Percentiles rank a stretch among this genome's conserved stretches.
phyloP scores from a whole-genome alignment of 768 basidiomycete genomes.

The Kwoniella mangroviensis region DNA sequence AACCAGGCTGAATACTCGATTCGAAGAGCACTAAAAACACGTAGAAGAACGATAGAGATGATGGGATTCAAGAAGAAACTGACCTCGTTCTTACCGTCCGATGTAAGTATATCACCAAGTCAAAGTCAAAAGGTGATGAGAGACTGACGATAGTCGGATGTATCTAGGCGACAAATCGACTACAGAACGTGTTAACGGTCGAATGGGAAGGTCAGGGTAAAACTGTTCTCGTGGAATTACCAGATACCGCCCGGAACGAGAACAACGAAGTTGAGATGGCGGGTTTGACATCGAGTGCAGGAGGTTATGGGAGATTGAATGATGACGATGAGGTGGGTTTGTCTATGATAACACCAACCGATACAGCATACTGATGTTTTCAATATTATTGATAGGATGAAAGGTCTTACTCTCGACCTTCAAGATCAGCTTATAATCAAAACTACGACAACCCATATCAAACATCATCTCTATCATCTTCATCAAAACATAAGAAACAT shows the following conservation, averaged over 20 bases:
- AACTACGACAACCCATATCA: background rate
- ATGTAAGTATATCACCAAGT: slow-evolving; percentile 20
- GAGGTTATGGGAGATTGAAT: slow-evolving; percentile 34
- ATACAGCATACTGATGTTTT: background rate
- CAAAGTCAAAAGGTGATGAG: background rate
- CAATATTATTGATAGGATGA: background rate
- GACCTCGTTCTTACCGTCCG: slow-evolving; percentile 30
- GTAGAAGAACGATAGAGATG: background rate
- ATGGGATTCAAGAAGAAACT: slow-evolving; percentile 36
- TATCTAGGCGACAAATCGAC: slow-evolving; percentile 34
- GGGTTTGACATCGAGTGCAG: slow-evolving; percentile 31
- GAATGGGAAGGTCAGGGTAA: slow-evolving; percentile 49
- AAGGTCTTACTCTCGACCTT: slow-evolving; percentile 1
- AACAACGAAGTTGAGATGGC: slow-evolving; percentile 44
- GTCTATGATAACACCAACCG: background rate
- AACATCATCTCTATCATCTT: background rate
- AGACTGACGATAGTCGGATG: too few relatives aligned
- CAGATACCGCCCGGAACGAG: slow-evolving; percentile 7
- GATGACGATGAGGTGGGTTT: slow-evolving; percentile 45
- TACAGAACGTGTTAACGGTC: slow-evolving; percentile 53
- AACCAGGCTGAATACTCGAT: too few relatives aligned
- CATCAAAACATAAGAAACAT: slow-evolving; percentile 13
- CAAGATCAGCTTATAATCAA: slow-evolving; percentile 1
- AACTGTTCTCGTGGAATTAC: slow-evolving; percentile 50
- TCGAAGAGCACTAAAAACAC: background rate